Base-by-base conservation (phyloP, 164 flowering plant species). In the Aristolochia californica region DNA sequence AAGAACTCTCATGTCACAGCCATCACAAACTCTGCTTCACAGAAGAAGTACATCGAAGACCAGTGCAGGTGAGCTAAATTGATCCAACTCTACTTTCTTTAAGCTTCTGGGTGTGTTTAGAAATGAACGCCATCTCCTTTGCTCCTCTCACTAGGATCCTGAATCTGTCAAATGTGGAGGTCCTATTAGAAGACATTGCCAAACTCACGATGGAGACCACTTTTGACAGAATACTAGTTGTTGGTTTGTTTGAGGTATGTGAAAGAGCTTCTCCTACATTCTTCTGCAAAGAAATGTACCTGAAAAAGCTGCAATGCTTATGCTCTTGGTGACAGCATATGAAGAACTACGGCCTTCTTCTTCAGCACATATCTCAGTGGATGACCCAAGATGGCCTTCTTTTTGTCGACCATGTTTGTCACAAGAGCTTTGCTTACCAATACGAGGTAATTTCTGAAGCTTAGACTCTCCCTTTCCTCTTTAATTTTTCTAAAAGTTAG, bases 171-270 rank as follows among this genome's bases (percentile, higher is more conserved):
- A 91, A 87, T 77, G 80, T 87, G 49, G 83, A 84, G 66, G 79
- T 91, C 47, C 74, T 86, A 47, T 82, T 84, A 43, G 88, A 87
- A 54, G 98, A 91, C 64, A 88, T 88, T 45, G 82, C 84, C 70
- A 77, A 78, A 51, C 83, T 77, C 64, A 84, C 86, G 45, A 88
- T 88, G 88, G 90, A 86, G 45, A 84, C 72, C 16, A 70, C 87
- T n/a, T 91, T 65, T 66, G 96, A 91, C 64, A 62, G 93, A 38
- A 73, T 91, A 60, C 70, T 79, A 48, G 87, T 91, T 17, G 86
- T 91, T 55, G 98, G 76, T 75, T 86, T 91, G 91, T 84, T 88
- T 72, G 98, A 88, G 95, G 98, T 84, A 63, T 45, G 27, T 2
- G 13, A 17, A 10, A 22, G 7, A 2, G 45, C 45, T 43, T 43